These are phyloP conservation scores for Blechomonas ayalai DNA, from an alignment of 208 protist species.

Conservation along the genomic window DNA sequence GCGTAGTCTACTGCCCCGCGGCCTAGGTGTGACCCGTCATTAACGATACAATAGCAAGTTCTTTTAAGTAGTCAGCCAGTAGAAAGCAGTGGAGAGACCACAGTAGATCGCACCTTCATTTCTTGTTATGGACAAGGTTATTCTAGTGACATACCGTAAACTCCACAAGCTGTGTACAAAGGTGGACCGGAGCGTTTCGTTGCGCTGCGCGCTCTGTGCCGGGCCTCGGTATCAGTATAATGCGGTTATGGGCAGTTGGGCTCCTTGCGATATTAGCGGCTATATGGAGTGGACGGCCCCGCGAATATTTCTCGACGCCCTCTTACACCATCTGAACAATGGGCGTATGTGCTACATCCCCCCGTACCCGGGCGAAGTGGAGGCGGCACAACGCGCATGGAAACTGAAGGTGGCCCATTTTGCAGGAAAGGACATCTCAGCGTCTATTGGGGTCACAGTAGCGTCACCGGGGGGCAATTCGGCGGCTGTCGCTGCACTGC, in stretches of 20 bases:
- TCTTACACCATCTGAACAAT: slow-evolving; percentile 68
- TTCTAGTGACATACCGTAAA: slow-evolving; percentile 67
- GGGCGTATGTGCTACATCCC: slow-evolving; percentile 60
- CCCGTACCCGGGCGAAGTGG: slow-evolving; percentile 13
- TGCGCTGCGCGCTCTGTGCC: slow-evolving; percentile 57
- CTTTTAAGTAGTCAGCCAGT: too few species aligned
- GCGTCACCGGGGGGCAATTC: neutral
- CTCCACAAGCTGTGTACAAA: slow-evolving; percentile 44
- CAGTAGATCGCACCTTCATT: too few species aligned
- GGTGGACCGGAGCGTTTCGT: slow-evolving; percentile 42
- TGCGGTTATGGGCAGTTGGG: slow-evolving; percentile 44
- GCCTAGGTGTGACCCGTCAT: too few species aligned
- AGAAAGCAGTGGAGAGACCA: too few species aligned
- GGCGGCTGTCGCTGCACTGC: slow-evolving; percentile 11
- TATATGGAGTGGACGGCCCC: slow-evolving; percentile 41
- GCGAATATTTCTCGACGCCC: slow-evolving; percentile 55
- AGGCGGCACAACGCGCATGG: slow-evolving; percentile 4
- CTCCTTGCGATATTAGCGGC: slow-evolving; percentile 31
- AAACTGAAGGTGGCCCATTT: slow-evolving; percentile 3
- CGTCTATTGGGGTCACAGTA: neutral
- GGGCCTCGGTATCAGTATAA: slow-evolving; percentile 54
- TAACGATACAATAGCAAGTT: too few species aligned
- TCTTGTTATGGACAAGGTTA: slow-evolving; percentile 60
- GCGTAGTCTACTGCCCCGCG: too few species aligned
- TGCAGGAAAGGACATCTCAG: neutral